Evolutionary conservation across 2,329 filamentous ascomycete species (phyloP).

Genomic region (Phaeosphaeria sp.): DNA sequence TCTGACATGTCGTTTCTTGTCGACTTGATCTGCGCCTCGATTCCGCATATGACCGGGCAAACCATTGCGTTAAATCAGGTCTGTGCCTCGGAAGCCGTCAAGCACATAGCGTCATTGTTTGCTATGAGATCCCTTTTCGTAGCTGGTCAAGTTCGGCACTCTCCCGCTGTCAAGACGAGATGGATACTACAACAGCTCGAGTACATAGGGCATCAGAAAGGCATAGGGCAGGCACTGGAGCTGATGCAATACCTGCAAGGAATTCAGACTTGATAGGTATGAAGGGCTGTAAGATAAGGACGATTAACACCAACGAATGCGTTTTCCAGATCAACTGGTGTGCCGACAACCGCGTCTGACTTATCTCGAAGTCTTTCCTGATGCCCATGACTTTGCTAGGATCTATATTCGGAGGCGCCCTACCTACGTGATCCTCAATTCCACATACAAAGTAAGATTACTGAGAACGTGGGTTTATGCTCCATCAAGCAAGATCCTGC

Average conservation of each 20-base stretch:
- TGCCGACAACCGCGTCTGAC: no score
- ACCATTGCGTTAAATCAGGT: not conserved
- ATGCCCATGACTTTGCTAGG: no score
- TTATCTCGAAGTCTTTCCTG: no score
- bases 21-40: not conserved
- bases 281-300: no score
- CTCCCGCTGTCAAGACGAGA: not conserved
- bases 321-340: no score
- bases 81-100: not conserved
- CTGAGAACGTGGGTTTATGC: no score
- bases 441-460: no score
- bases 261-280: not conserved
- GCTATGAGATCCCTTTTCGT: not conserved
- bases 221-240: not conserved
- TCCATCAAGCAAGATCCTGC: no score
- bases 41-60: not conserved
- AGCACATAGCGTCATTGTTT: not conserved
- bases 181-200: not conserved
- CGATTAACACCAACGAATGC: no score
- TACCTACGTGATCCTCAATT: no score
- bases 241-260: not conserved
- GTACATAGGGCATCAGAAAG: not conserved
- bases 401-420: no score
- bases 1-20: not conserved
- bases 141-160: not conserved